Evolutionary conservation across 2,329 filamentous ascomycete genomes (phyloP), one percentile per base, ranked within the genome.

Genomic region (Trichoderma gracile): DNA sequence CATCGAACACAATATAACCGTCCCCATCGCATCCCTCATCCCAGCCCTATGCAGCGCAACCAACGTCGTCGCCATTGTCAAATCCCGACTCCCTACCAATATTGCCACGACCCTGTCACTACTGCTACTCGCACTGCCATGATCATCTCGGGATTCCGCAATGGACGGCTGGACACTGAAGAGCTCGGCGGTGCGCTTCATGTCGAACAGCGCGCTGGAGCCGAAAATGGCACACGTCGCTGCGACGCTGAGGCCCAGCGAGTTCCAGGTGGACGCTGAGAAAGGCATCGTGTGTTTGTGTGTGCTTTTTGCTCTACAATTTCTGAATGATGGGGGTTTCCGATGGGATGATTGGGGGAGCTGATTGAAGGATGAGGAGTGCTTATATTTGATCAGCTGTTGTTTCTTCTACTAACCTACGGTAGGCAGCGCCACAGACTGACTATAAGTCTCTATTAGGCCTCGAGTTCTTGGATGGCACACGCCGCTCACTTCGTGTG

Each of bases 181-280:
- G 1, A 69, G 23, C 15, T 67, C 55, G n/a, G 65, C 67, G 6
- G 68, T 60, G 14, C 49, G 53, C 7, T 43, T 46, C 9, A 65
- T 67, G 3, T 61, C 53, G 19, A 67, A 17, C 38, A 68, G 59
- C 33, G 58, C 64, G 46, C 65, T 19, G 3, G 65, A 47, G 46
- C 68, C 66, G 3, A 70, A 67, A 3, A 67, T n/a, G 6, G 64
- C 47, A 62, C 66, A 70, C 14, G 63, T 55, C 14, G 49, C 54
- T 7, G 68, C 69, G 3, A 69, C 67, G n/a, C 68, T 66, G 3
- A 70, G 58, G 3, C 69, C 69, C 12, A 69, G 65, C 0, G 64
- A 42, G 52, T 66, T 69, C 68, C 68, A 70, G 5, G 69, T 67
- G 3, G 67, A 57, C 8, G 55, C 15, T 12, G 65, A 66, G 19